Evolutionary conservation across 495 filamentous ascomycete genomes (phyloP).

Genomic region (Lasiosphaeris hirsuta): DNA sequence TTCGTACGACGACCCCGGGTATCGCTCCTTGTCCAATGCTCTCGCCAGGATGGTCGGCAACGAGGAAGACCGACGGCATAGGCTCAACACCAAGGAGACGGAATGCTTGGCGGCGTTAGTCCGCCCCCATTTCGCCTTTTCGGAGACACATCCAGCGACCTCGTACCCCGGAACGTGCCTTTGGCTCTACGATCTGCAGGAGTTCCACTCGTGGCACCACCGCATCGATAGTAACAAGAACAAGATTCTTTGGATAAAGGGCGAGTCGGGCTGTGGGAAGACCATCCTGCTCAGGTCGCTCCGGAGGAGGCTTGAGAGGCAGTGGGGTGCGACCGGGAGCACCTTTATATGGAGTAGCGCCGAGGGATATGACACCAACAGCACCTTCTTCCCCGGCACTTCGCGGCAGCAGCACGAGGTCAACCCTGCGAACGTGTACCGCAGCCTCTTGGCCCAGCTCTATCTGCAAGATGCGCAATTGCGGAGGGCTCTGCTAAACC

Average conservation of each 20-base stretch:
- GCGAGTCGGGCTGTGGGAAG: conserved; percentile 34
- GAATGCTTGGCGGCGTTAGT: conserved; percentile 29
- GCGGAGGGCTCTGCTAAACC: conserved; percentile 21
- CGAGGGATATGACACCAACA: conserved; percentile 23
- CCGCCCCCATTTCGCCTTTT: conserved; percentile 5
- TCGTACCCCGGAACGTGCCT: conserved; percentile 36
- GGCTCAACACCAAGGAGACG: conserved; percentile 23
- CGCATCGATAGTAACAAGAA: conserved; percentile 28
- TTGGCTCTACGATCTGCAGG: conserved; percentile 33
- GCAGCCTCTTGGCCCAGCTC: conserved; percentile 33
- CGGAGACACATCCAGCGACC: conserved; percentile 19
- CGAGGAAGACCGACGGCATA: conserved; percentile 26
- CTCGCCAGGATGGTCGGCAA: conserved; percentile 17
- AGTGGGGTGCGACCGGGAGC: conserved; percentile 29
- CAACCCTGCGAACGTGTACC: conserved; percentile 29
- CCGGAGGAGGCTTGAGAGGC: conserved; percentile 24
- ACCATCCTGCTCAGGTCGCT: conserved; percentile 32
- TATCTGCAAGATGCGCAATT: conserved; percentile 33
- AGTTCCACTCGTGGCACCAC: conserved; percentile 38
- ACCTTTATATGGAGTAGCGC: conserved; percentile 29
- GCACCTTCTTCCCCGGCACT: conserved; percentile 15
- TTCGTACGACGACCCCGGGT: conserved; percentile 28
- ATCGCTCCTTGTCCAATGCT: conserved; percentile 20
- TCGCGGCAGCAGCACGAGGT: conserved; percentile 12
- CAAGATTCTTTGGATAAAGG: conserved; percentile 37